These are phyloP conservation scores for Dendrothele bispora DNA, from an alignment of 768 basidiomycete species.

Conservation along the genomic window DNA sequence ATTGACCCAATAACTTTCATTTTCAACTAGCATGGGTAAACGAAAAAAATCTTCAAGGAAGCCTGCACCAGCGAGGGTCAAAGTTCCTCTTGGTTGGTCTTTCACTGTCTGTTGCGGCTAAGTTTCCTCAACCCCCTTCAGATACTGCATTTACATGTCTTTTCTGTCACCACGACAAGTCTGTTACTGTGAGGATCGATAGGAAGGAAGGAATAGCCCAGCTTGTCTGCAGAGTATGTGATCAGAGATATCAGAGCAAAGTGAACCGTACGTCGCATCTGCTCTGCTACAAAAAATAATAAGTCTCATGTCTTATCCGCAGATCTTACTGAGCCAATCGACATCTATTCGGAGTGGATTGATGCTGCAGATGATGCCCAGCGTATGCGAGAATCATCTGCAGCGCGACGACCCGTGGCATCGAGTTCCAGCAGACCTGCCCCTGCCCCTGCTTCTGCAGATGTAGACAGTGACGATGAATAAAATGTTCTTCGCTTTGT, in stretches of 20 bases:
- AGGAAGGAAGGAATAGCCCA: constrained; percentile 83
- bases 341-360: constrained; percentile 92
- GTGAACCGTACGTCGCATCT: constrained; percentile 65
- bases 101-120: not conserved
- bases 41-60: constrained; percentile 89
- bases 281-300: not conserved
- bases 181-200: constrained; percentile 82
- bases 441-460: constrained; percentile 32
- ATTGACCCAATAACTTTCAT: not conserved
- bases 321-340: constrained; percentile 87
- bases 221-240: constrained; percentile 81
- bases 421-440: constrained; percentile 61
- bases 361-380: constrained; percentile 86
- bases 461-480: constrained; percentile 54
- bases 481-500: constrained; percentile 10
- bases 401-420: constrained; percentile 52
- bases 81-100: constrained; percentile 69
- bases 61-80: constrained; percentile 64
- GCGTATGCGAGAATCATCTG: constrained; percentile 42
- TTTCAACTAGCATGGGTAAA: constrained; percentile 66
- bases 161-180: constrained; percentile 89
- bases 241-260: constrained; percentile 86
- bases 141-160: constrained; percentile 85
- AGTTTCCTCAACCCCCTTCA: constrained; percentile 25
- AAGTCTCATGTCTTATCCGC: constrained; percentile 11